phyloP scores from a whole-genome alignment of 257 asterid species.

The Nicotiana knightiana region DNA sequence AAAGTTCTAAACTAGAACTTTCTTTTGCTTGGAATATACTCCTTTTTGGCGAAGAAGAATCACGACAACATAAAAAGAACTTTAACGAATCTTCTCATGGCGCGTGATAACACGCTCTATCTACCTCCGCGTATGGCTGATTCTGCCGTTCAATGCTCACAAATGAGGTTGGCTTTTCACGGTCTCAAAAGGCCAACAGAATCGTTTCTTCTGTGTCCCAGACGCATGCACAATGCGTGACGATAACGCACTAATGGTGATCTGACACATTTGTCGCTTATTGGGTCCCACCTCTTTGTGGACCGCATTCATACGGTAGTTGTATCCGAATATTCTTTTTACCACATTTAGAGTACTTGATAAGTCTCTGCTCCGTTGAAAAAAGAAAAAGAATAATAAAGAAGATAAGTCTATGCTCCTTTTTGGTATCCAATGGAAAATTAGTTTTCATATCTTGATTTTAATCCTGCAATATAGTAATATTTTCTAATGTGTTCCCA shows the following conservation, averaged over 20 bases:
- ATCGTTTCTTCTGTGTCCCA: not conserved
- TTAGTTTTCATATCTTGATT: no score
- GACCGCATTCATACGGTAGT: not conserved
- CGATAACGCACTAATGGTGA: not conserved
- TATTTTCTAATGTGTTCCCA: no score
- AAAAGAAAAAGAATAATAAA: not conserved
- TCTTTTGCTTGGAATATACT: slow-evolving; percentile 11
- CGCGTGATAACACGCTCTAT: not conserved
- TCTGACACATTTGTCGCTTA: not conserved
- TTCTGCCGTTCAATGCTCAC: not conserved
- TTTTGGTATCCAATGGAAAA: no score
- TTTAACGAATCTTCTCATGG: not conserved
- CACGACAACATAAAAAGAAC: not conserved
- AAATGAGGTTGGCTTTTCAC: not conserved
- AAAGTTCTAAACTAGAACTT: not conserved
- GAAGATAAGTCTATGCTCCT: no score
- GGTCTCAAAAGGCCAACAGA: not conserved
- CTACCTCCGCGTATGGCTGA: not conserved
- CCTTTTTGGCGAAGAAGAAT: not conserved
- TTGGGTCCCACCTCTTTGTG: not conserved
- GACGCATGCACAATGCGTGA: not conserved
- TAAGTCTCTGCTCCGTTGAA: not conserved
- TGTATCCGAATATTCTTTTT: not conserved
- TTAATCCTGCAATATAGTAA: no score
- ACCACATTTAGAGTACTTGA: not conserved